phyloP scores from a whole-genome alignment of 2,329 filamentous ascomycete genomes.

The Penicillium sp. region DNA sequence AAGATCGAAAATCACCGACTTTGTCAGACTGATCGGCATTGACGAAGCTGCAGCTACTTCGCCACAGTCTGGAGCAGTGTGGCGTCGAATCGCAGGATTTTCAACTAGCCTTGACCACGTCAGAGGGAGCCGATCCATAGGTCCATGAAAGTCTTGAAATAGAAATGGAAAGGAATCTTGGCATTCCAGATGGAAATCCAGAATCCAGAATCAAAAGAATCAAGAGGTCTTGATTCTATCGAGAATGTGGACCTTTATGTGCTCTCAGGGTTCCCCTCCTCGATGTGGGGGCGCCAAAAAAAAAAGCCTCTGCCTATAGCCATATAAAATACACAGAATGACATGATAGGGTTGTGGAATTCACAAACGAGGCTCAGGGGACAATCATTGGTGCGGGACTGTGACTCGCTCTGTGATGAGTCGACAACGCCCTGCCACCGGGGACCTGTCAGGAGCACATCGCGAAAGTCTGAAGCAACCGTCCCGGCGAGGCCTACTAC shows the following conservation, averaged over 20 bases:
- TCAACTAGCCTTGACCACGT: constrained; percentile 28
- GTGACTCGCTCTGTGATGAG: constrained; percentile 21
- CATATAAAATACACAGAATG: constrained; percentile 18
- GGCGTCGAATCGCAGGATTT: constrained; percentile 15
- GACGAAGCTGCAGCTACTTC: constrained; percentile 32
- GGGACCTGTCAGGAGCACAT: constrained; percentile 13
- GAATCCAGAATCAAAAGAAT: neutral
- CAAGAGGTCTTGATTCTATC: constrained; percentile 2
- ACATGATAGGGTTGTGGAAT: constrained; percentile 24
- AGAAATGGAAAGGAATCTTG: neutral
- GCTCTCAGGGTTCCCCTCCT: constrained; percentile 12
- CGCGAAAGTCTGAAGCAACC: constrained; percentile 14
- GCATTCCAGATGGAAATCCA: neutral
- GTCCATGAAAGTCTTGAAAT: constrained; percentile 2
- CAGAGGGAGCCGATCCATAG: constrained; percentile 23
- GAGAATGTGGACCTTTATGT: constrained; percentile 11
- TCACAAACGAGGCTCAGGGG: constrained; percentile 15
- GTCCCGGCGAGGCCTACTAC: constrained; percentile 11
- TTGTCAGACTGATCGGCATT: constrained; percentile 17
- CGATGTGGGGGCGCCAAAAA: constrained; percentile 16
- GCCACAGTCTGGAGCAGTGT: constrained; percentile 34
- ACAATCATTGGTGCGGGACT: constrained; percentile 23
- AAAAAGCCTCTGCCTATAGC: constrained; percentile 9
- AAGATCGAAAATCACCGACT: constrained; percentile 18
- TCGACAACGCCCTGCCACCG: constrained; percentile 13